Conservation (phyloP, 495 filamentous ascomycete species). For the Annulohypoxylon maeteangense region DNA sequence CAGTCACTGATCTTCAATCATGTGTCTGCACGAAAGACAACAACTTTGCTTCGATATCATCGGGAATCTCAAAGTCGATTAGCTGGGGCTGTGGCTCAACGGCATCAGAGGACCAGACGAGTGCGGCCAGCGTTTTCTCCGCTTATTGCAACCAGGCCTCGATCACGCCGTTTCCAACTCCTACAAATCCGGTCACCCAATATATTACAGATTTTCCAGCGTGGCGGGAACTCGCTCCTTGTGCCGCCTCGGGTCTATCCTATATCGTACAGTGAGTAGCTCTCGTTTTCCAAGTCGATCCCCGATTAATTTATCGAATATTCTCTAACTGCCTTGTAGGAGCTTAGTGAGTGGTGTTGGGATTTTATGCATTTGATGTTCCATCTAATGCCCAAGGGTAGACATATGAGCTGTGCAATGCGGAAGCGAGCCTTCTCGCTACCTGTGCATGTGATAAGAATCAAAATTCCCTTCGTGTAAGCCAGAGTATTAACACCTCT, state of each 20-base stretch:
- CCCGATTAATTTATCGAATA: background rate
- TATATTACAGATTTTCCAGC: constrained; percentile 62
- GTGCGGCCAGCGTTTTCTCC: constrained; percentile 54
- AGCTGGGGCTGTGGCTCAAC: constrained; percentile 54
- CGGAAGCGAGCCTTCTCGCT: constrained; percentile 54
- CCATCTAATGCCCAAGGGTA: constrained; percentile 33
- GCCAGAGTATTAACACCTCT: constrained; percentile 52
- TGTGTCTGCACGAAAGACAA: constrained; percentile 63
- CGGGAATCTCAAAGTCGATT: constrained; percentile 51
- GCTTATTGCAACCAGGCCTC: constrained; percentile 60
- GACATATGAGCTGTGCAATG: constrained; percentile 50
- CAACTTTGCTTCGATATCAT: constrained; percentile 54
- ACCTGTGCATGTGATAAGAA: constrained; percentile 61
- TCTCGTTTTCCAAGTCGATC: background rate
- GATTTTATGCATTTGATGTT: background rate
- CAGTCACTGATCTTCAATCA: constrained; percentile 54
- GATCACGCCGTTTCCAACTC: constrained; percentile 49
- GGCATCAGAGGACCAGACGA: constrained; percentile 58
- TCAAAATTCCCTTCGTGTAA: constrained; percentile 54
- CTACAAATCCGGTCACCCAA: constrained; percentile 50
- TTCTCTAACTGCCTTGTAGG: constrained; percentile 41
- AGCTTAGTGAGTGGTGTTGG: constrained; percentile 48
- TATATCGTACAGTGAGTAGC: constrained; percentile 56
- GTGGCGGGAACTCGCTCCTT: constrained; percentile 55
- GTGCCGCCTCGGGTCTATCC: constrained; percentile 52